phyloP scores from a whole-genome alignment of 768 basidiomycete species.

The Dacryopinax spathularia region DNA sequence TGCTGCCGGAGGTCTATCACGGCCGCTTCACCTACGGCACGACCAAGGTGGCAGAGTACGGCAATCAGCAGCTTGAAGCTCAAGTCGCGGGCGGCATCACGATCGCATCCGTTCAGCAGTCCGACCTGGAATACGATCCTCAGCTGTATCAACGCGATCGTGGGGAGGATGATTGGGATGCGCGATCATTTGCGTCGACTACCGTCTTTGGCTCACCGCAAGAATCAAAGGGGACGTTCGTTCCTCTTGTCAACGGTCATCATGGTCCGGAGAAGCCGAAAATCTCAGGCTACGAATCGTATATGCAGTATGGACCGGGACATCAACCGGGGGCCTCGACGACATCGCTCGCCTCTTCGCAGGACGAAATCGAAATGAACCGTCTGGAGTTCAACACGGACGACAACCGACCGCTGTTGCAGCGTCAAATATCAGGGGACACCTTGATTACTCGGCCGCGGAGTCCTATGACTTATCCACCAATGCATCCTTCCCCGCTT shows the following conservation, averaged over 20 bases:
- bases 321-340: not conserved
- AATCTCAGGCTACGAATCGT: constrained; percentile 5
- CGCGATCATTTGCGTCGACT: constrained; percentile 43
- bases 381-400: not conserved
- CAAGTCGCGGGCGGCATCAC: constrained; percentile 64
- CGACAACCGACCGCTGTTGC: not conserved
- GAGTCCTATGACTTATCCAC: not conserved
- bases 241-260: not conserved
- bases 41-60: constrained; percentile 61
- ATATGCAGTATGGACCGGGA: constrained; percentile 5
- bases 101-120: constrained; percentile 69
- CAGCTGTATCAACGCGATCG: constrained; percentile 60
- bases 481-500: not conserved
- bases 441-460: not conserved
- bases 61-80: constrained; percentile 61
- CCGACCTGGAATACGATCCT: constrained; percentile 74
- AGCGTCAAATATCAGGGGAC: not conserved
- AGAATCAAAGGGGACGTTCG: not conserved
- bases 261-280: not conserved
- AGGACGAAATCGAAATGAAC: not conserved
- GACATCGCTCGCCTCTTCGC: not conserved
- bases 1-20: constrained; percentile 49
- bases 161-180: constrained; percentile 82
- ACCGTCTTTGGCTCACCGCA: constrained; percentile 6
- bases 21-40: constrained; percentile 53